Conservation (phyloP, 768 basidiomycete species). For the Ramaria rubella region DNA sequence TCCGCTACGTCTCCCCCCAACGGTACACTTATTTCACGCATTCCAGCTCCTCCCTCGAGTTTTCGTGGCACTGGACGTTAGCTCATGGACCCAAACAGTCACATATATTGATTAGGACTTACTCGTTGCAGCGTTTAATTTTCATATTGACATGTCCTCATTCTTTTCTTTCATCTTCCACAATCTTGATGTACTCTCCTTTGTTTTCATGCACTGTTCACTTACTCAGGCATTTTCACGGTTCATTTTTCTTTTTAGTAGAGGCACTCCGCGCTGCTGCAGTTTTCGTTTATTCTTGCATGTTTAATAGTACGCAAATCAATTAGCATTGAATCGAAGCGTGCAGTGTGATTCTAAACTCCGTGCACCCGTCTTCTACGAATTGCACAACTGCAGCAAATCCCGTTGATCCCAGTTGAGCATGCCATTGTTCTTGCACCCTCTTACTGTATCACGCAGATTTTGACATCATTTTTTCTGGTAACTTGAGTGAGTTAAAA, state of each 20-base stretch:
- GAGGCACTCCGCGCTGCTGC: not conserved
- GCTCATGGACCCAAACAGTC: not conserved
- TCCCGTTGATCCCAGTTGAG: no score
- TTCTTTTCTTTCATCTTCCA: not conserved
- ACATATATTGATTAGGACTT: not conserved
- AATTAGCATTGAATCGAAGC: no score
- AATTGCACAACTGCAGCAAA: no score
- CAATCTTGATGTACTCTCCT: not conserved
- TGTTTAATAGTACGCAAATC: not conserved
- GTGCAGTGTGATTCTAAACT: no score
- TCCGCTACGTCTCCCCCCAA: slow-evolving; percentile 14
- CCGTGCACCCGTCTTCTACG: no score
- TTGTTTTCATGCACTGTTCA: not conserved
- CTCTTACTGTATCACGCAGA: no score
- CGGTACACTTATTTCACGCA: slow-evolving; percentile 12
- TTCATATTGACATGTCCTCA: not conserved
- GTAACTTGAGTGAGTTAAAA: no score
- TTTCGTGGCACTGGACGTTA: slow-evolving; percentile 5
- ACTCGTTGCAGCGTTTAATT: not conserved
- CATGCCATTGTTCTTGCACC: no score
- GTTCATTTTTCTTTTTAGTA: not conserved
- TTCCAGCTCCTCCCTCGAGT: slow-evolving; percentile 8
- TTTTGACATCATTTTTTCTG: no score
- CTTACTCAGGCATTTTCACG: not conserved
- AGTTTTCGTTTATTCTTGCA: not conserved